Evolutionary conservation across 129 eudicot genomes (phyloP).

Genomic region (Ambrosia artemisiifolia): DNA sequence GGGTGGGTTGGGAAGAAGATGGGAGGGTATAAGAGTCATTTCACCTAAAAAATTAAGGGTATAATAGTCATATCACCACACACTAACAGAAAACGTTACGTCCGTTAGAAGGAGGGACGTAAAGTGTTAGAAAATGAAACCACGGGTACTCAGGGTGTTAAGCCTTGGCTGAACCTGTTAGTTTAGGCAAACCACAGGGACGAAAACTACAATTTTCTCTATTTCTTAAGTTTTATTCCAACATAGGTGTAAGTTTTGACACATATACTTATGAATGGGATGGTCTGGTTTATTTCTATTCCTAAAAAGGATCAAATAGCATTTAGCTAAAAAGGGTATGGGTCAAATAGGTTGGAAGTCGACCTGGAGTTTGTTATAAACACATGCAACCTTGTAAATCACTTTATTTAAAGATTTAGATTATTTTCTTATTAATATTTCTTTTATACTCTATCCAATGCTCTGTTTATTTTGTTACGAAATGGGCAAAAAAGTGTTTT

Average conservation of each 20-base stretch:
- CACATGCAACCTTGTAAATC: not conserved
- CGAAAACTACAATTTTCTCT: too few species aligned
- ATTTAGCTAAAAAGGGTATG: not conserved
- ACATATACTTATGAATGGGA: not conserved
- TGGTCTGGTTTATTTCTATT: not conserved
- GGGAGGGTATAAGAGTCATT: too few species aligned
- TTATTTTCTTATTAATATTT: not conserved
- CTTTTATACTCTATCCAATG: not conserved
- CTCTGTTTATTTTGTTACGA: not conserved
- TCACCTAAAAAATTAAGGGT: too few species aligned
- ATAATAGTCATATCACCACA: too few species aligned
- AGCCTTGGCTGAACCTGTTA: too few species aligned
- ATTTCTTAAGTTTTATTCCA: not conserved
- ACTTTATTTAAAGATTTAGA: not conserved
- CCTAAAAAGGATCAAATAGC: not conserved
- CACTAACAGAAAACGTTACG: too few species aligned
- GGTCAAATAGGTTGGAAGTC: not conserved
- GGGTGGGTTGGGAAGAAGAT: too few species aligned
- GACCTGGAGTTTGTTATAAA: not conserved
- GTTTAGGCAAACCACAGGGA: too few species aligned
- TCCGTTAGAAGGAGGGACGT: too few species aligned
- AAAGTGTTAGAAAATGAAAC: too few species aligned
- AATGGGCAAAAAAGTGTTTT: not conserved
- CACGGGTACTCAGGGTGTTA: too few species aligned
- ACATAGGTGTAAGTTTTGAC: not conserved